Conservation (phyloP, 2,329 filamentous ascomycete species). For the Aspergillus vadensis region DNA sequence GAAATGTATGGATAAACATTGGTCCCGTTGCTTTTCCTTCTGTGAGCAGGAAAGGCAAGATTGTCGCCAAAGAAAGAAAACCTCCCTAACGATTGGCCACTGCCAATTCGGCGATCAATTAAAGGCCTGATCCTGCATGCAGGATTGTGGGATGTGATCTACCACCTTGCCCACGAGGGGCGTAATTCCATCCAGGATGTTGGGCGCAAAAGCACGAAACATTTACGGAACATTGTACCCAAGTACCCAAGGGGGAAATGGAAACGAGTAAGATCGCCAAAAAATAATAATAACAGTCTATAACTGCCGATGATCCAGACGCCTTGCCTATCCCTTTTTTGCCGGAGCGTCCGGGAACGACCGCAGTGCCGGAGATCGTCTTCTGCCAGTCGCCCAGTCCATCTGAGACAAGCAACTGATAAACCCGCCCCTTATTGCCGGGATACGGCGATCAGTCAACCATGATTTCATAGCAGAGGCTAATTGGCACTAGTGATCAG, state of each 20-base stretch:
- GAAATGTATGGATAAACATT: not conserved
- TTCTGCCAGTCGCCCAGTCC: not conserved
- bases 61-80: not conserved
- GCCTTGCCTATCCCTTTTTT: constrained; percentile 1
- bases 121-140: not conserved
- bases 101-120: not conserved
- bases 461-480: not conserved
- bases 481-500: not conserved
- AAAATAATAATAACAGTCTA: not conserved
- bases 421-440: constrained; percentile 1
- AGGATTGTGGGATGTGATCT: not conserved
- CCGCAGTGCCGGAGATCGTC: not conserved
- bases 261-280: not conserved
- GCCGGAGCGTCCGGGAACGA: not conserved
- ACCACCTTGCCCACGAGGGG: not conserved
- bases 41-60: not conserved
- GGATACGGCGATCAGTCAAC: not conserved
- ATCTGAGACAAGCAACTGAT: constrained; percentile 1
- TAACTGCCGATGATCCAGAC: not conserved
- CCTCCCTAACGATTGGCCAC: not conserved
- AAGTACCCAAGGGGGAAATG: not conserved
- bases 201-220: not conserved
- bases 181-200: not conserved
- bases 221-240: not conserved
- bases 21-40: not conserved